These are phyloP conservation scores for Candida pseudoviswanathii DNA, from an alignment of 1,139 yeast species.

Conservation along the genomic window DNA sequence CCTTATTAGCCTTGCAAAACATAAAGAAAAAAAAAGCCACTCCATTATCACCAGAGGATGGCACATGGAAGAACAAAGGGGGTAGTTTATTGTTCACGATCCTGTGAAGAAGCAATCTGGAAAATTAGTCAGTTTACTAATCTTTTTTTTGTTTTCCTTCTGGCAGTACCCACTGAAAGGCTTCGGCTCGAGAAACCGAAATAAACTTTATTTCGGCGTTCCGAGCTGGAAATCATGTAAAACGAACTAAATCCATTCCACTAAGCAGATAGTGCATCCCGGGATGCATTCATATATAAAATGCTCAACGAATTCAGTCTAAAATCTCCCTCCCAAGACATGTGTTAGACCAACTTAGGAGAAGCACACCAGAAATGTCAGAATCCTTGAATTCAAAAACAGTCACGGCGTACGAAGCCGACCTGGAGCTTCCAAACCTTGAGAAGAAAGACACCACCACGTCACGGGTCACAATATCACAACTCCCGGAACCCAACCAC, in stretches of 20 bases:
- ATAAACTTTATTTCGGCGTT: not conserved
- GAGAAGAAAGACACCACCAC: not conserved
- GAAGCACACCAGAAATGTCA: not conserved
- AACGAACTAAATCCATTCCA: not conserved
- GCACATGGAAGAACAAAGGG: no score
- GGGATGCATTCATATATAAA: no score
- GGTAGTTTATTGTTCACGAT: no score
- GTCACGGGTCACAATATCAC: not conserved
- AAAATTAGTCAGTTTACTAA: not conserved
- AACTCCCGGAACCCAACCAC: slow-evolving; percentile 14
- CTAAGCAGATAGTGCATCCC: no score
- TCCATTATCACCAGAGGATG: no score
- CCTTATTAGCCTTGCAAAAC: no score
- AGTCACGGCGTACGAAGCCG: slow-evolving; percentile 53
- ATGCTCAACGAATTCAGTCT: no score
- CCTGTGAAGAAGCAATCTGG: not conserved
- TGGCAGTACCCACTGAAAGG: no score
- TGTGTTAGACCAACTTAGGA: not conserved
- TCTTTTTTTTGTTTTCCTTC: not conserved
- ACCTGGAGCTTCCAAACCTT: not conserved
- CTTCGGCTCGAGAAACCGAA: not conserved
- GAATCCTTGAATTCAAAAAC: slow-evolving; percentile 54
- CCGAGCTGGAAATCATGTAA: not conserved
- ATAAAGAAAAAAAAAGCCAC: no score
- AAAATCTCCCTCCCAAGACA: no score